A percentile compares a stretch with the other conserved stretches of the same genome.
phyloP scores from a whole-genome alignment of 2,329 filamentous ascomycete genomes.

The Hysterium pulicare region DNA sequence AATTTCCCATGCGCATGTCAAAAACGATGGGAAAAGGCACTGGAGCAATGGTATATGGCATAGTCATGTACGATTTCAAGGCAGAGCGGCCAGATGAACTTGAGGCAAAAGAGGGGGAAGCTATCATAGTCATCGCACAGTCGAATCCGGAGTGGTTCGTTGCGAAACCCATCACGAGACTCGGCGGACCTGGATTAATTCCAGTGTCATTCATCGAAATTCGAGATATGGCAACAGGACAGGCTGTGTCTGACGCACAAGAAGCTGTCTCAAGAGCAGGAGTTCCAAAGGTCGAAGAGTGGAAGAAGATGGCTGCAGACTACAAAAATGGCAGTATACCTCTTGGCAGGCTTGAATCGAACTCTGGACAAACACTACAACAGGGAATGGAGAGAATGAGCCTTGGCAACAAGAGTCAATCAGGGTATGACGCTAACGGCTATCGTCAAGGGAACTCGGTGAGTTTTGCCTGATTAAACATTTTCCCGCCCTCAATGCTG shows the following conservation, averaged over 20 bases:
- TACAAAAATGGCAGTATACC: constrained; percentile 99
- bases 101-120: constrained; percentile 90
- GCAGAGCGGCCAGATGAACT: constrained; percentile 94
- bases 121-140: constrained; percentile 97
- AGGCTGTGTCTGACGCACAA: constrained; percentile 74
- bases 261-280: constrained; percentile 85
- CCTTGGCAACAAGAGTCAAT: constrained; percentile 48
- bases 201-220: constrained; percentile 97
- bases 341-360: constrained; percentile 76
- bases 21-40: constrained; percentile 50
- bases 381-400: constrained; percentile 74
- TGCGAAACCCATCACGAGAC: constrained; percentile 93
- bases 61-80: constrained; percentile 95
- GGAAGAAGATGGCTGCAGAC: constrained; percentile 99
- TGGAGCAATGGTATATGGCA: constrained; percentile 91
- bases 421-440: constrained; percentile 19
- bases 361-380: constrained; percentile 48
- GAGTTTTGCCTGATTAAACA: constrained; percentile 25
- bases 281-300: constrained; percentile 93
- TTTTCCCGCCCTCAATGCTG: constrained; percentile 7
- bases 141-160: constrained; percentile 99
- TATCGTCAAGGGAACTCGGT: constrained; percentile 27
- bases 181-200: constrained; percentile 94
- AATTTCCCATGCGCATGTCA: constrained; percentile 34
- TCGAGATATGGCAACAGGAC: constrained; percentile 84